Conservation (phyloP, 352 stramenopile genomes). For the Phytopythium delawarense region DNA sequence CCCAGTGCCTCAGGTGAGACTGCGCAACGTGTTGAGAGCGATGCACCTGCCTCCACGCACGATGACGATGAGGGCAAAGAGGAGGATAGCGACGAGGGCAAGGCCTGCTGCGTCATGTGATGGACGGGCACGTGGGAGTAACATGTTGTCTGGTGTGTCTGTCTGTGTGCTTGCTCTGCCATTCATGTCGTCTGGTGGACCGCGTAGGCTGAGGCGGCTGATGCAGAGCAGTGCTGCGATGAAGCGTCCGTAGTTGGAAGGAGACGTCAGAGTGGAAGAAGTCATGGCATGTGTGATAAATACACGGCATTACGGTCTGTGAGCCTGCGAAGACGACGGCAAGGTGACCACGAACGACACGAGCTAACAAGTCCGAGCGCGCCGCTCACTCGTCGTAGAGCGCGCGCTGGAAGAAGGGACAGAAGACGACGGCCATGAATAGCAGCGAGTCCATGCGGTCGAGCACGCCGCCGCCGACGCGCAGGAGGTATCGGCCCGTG, state of each 20-base stretch:
- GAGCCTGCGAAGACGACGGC: neutral
- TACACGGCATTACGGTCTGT: neutral
- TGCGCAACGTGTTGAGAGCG: neutral
- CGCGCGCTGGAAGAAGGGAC: slow-evolving; percentile 37
- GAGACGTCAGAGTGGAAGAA: neutral
- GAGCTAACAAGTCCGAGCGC: neutral
- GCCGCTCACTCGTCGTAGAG: slow-evolving; percentile 18
- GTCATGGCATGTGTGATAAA: neutral
- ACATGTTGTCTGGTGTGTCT: slow-evolving; percentile 7
- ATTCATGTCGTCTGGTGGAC: neutral
- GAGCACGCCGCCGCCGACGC: slow-evolving; percentile 48
- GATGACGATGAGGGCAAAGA: neutral
- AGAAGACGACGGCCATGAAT: slow-evolving; percentile 54
- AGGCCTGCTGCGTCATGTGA: slow-evolving; percentile 9
- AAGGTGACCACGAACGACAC: neutral
- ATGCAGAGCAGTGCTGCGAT: neutral
- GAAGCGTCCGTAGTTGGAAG: neutral
- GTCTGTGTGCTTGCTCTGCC: slow-evolving; percentile 4
- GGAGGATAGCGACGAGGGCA: slow-evolving; percentile 19
- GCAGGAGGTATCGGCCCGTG: slow-evolving; percentile 36
- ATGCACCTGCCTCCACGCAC: neutral
- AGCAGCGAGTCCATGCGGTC: slow-evolving; percentile 58
- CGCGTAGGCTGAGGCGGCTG: neutral
- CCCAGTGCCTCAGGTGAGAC: slow-evolving; percentile 2
- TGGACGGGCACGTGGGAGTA: neutral